Evolutionary conservation across 2,329 filamentous ascomycete species (phyloP).

Genomic region (Xylaria sp.): DNA sequence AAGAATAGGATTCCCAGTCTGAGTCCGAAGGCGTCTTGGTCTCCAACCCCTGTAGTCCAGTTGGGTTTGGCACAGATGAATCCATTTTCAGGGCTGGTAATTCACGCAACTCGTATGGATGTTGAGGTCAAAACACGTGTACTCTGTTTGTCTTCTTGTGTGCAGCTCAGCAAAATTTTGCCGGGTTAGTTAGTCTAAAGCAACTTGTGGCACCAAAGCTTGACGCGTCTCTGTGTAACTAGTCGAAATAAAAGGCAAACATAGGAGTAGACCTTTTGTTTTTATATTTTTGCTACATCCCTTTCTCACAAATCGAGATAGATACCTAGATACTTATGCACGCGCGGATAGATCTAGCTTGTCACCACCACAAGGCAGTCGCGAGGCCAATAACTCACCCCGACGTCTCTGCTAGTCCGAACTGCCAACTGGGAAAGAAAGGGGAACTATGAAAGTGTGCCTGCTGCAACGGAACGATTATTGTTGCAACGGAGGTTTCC

Average conservation of each 20-base stretch:
- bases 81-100: conserved; percentile 11
- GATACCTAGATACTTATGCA: no score
- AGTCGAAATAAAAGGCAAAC: neutral
- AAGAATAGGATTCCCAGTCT: conserved; percentile 41
- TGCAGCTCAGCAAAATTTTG: neutral
- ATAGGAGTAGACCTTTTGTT: neutral
- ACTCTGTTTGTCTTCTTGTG: no score
- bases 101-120: no score
- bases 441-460: no score
- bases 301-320: no score
- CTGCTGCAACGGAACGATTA: no score
- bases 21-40: conserved; percentile 29
- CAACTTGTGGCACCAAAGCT: neutral
- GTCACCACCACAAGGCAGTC: neutral
- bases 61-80: conserved; percentile 1
- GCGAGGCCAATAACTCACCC: neutral
- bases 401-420: neutral
- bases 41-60: conserved; percentile 12
- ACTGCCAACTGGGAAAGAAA: no score
- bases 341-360: neutral
- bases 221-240: neutral
- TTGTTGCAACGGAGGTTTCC: no score
- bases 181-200: neutral
- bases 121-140: neutral
- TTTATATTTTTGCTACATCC: no score